phyloP scores from a whole-genome alignment of 768 basidiomycete species.

The Leccinum longicurvipes region DNA sequence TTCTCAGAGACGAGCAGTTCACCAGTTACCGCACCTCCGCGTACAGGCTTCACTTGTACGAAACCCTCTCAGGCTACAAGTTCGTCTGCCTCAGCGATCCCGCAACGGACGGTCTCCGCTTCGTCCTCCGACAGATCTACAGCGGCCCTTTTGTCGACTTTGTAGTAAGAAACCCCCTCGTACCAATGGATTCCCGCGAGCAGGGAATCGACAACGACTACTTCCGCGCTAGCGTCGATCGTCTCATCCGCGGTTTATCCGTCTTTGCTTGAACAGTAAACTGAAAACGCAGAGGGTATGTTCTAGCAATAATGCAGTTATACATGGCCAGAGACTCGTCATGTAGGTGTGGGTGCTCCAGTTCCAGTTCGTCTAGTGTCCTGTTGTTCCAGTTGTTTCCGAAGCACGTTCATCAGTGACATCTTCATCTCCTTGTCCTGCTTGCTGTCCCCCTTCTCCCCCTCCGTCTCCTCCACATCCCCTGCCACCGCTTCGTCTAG shows the following conservation, averaged over 20 bases:
- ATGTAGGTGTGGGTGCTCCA: neutral
- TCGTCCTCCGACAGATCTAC: slow-evolving; percentile 84
- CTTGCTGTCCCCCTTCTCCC: slow-evolving; percentile 55
- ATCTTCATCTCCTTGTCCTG: slow-evolving; percentile 82
- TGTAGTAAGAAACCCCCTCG: slow-evolving; percentile 89
- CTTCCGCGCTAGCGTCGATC: slow-evolving; percentile 77
- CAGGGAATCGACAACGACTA: slow-evolving; percentile 92
- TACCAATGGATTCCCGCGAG: slow-evolving; percentile 76
- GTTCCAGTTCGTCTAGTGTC: slow-evolving; percentile 26
- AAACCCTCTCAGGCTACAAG: slow-evolving; percentile 89
- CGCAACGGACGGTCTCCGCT: slow-evolving; percentile 74
- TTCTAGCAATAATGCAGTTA: slow-evolving; percentile 19
- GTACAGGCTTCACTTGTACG: slow-evolving; percentile 92
- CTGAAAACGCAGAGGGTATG: slow-evolving; percentile 14
- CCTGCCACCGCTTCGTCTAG: slow-evolving; percentile 95
- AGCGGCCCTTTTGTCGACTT: slow-evolving; percentile 92
- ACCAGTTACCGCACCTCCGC: slow-evolving; percentile 85
- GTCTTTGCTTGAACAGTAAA: slow-evolving; percentile 35
- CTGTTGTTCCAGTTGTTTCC: slow-evolving; percentile 75
- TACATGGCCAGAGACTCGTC: slow-evolving; percentile 11
- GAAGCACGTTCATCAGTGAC: slow-evolving; percentile 78
- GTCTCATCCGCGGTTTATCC: slow-evolving; percentile 61
- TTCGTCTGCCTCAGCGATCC: slow-evolving; percentile 94
- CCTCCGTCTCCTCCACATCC: slow-evolving; percentile 52
- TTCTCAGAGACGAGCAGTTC: slow-evolving; percentile 81